Base-by-base conservation (phyloP, 495 filamentous ascomycete genomes). In the Neohortaea acidophila region DNA sequence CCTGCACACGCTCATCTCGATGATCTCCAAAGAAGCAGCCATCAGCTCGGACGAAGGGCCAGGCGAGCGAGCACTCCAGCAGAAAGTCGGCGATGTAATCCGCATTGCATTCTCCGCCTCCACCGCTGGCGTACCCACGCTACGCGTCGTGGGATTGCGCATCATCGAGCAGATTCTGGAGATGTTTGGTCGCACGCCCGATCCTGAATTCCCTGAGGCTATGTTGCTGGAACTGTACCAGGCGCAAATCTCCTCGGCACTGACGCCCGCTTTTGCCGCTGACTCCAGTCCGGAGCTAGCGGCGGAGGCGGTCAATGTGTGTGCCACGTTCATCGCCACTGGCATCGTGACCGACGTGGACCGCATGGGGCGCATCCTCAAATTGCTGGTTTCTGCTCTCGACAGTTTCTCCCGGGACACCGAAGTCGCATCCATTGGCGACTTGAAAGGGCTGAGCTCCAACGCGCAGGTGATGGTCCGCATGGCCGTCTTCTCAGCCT, bases 401-500 rank as follows among this genome's bases (percentile, higher is more conserved):
- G 89, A 94, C 51, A 92, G 86, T 54, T 94, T 94, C 51, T 79
- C 83, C 1, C 58, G 61, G 40, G 83, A 83, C 56, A 69, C 71
- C 17, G 84, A 94, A 39, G 79, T 79, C 27, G 83, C 83, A 0
- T 70, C 81, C 21, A 94, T 99, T 55, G 89, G 91, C 18, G 89
- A 99, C 44, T 62, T 99, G 14, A 84, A 83, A 58, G 84, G 81
- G 1, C 74, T 96, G 20, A 92, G 91, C 56, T 83, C 91, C 0
- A 99, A 99, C 53, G 89, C 89, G 2, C 80, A 86, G 43, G 84
- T 94, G 20, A 99, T 99, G 89, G 84, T 99, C 27, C 91, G 86
- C 54, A 84, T 94, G 73, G 76, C 91, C 1, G 79, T 96, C 1
- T 84, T 91, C 54, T 86, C 86, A n/a, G 89, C 85, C 6, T 99